phyloP scores from a whole-genome alignment of 2,329 filamentous ascomycete genomes.

The Hymenoscyphus repandus region DNA sequence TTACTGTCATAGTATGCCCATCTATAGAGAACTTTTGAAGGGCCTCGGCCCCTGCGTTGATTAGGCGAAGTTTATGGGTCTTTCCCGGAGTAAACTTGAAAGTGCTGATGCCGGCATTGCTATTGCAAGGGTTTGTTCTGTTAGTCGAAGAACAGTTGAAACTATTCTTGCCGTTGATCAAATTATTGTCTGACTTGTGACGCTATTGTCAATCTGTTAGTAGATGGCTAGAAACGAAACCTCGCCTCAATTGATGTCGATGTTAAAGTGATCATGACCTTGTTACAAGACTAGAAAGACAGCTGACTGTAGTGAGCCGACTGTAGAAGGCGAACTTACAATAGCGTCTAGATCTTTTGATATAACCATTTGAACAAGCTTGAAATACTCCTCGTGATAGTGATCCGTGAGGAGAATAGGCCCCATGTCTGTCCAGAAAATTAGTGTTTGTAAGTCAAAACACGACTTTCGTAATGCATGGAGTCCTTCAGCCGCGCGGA shows the following conservation, averaged over 20 bases:
- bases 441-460: too few species aligned
- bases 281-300: too few species aligned
- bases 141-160: constrained; percentile 10
- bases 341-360: not conserved
- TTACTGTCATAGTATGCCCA: constrained; percentile 48
- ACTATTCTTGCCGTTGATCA: constrained; percentile 24
- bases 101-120: constrained; percentile 20
- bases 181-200: constrained; percentile 16
- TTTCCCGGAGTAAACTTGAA: constrained; percentile 32
- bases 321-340: not conserved
- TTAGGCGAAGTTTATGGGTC: constrained; percentile 40
- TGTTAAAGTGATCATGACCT: too few species aligned
- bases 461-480: too few species aligned
- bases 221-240: not conserved
- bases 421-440: constrained; percentile 41
- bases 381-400: constrained; percentile 39
- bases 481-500: too few species aligned
- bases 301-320: not conserved
- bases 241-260: too few species aligned
- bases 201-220: not conserved
- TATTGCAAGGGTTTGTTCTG: constrained; percentile 7
- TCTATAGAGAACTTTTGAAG: constrained; percentile 43
- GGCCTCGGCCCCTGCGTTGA: constrained; percentile 40
- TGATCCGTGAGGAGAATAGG: constrained; percentile 37
- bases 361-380: constrained; percentile 40